phyloP scores from a whole-genome alignment of 2,329 filamentous ascomycete genomes.

The Uncinocarpus reesii region DNA sequence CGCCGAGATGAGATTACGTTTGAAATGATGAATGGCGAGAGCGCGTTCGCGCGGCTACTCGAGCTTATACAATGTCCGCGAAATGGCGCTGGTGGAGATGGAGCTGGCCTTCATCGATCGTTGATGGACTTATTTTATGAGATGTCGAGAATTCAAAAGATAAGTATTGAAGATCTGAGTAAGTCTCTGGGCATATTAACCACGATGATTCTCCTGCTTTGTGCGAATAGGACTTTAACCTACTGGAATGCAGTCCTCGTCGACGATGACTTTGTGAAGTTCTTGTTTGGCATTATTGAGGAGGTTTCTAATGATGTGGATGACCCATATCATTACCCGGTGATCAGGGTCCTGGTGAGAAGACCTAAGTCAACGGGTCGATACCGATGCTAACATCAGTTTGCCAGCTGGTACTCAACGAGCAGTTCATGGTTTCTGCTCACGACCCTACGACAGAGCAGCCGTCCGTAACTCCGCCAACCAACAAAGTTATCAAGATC shows the following conservation, averaged over 20 bases:
- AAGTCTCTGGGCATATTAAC: slow-evolving; percentile 32
- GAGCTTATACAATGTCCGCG: slow-evolving; percentile 62
- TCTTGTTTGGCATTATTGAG: slow-evolving; percentile 81
- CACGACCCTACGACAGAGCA: slow-evolving; percentile 41
- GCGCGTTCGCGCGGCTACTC: slow-evolving; percentile 71
- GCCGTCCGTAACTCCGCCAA: slow-evolving; percentile 47
- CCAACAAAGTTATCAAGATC: slow-evolving; percentile 88
- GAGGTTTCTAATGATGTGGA: slow-evolving; percentile 73
- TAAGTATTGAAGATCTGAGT: slow-evolving; percentile 68
- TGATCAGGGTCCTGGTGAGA: slow-evolving; percentile 81
- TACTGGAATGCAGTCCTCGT: slow-evolving; percentile 23
- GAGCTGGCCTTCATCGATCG: slow-evolving; percentile 65
- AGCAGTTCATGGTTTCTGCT: slow-evolving; percentile 86
- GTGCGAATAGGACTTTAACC: not conserved
- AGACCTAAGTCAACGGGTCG: not conserved
- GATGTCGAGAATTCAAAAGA: slow-evolving; percentile 82
- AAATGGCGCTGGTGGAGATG: slow-evolving; percentile 36
- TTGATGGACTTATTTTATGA: slow-evolving; percentile 87
- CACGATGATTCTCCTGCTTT: not conserved
- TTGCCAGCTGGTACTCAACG: slow-evolving; percentile 76
- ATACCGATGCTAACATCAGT: slow-evolving; percentile 17
- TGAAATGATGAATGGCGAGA: slow-evolving; percentile 75
- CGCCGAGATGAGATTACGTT: slow-evolving; percentile 67
- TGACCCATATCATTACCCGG: slow-evolving; percentile 91
- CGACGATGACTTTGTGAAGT: slow-evolving; percentile 68